Conservation (phyloP, 176 grass and related monocot genomes). For the Avena atlantica region DNA sequence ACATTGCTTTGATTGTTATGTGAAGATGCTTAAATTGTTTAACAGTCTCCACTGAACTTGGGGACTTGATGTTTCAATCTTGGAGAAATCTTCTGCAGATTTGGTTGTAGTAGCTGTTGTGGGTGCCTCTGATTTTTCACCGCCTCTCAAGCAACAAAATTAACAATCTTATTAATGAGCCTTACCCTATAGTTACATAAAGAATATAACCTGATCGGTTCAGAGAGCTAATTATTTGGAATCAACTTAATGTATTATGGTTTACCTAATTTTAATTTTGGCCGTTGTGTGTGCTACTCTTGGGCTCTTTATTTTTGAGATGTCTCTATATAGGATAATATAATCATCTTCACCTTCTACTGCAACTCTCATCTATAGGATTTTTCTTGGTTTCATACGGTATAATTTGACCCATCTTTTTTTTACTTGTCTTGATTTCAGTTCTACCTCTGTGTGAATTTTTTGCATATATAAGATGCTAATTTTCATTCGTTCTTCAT, state of each 20-base stretch:
- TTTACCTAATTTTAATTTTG: conserved; percentile 30
- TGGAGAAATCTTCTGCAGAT: not conserved
- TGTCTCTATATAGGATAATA: conserved; percentile 11
- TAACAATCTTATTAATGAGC: not conserved
- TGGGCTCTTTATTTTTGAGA: no score
- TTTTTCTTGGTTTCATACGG: not conserved
- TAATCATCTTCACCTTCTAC: not conserved
- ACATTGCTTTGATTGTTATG: not conserved
- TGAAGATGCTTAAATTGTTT: not conserved
- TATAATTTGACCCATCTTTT: not conserved
- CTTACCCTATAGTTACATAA: not conserved
- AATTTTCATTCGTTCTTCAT: conserved; percentile 27
- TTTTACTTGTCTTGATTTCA: not conserved
- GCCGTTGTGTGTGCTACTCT: conserved; percentile 4
- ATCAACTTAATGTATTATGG: no score
- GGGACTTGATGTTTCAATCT: not conserved
- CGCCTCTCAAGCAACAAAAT: not conserved
- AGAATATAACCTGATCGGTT: conserved; percentile 21
- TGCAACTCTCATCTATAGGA: conserved; percentile 5
- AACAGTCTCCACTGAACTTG: not conserved
- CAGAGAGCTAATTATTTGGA: not conserved
- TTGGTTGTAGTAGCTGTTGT: not conserved
- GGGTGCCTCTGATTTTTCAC: conserved; percentile 3
- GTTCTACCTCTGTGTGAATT: not conserved
- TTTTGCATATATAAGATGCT: conserved; percentile 22